phyloP scores from a whole-genome alignment of 768 basidiomycete species.

The Pulveroboletus frians region DNA sequence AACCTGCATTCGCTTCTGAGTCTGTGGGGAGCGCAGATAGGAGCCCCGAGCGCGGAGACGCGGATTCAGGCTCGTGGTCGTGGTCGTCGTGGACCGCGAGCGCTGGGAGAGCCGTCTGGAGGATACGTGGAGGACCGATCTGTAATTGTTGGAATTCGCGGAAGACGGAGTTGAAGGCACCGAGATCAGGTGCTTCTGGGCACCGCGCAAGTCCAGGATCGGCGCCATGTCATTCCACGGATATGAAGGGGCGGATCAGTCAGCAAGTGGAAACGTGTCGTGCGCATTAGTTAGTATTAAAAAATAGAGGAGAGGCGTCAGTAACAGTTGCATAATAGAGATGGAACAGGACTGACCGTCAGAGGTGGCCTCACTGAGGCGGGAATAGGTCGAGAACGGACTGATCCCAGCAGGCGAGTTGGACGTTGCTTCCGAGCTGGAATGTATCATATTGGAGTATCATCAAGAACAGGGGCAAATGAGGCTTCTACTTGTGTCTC shows the following conservation, averaged over 20 bases:
- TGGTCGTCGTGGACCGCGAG: conserved; percentile 17
- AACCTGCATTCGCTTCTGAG: conserved; percentile 42
- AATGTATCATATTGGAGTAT: conserved; percentile 26
- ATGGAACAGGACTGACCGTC: conserved; percentile 34
- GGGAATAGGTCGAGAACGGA: conserved; percentile 37
- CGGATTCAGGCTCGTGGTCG: conserved; percentile 21
- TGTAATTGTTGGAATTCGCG: conserved; percentile 59
- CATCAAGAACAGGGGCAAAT: conserved; percentile 15
- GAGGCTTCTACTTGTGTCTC: not conserved
- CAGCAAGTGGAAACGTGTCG: conserved; percentile 2
- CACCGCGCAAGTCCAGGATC: not conserved
- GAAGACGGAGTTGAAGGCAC: conserved; percentile 65
- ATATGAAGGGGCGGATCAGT: conserved; percentile 10
- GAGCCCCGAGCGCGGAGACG: conserved; percentile 26
- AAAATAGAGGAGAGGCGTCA: conserved; percentile 1
- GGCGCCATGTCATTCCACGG: conserved; percentile 2
- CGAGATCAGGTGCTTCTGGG: conserved; percentile 63
- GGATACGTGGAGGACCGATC: conserved; percentile 34
- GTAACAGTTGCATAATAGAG: not conserved
- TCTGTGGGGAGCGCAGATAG: conserved; percentile 24
- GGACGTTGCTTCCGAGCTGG: conserved; percentile 34
- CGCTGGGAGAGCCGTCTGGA: conserved; percentile 16
- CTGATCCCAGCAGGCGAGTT: conserved; percentile 33
- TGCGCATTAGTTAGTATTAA: not conserved
- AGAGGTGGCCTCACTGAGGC: conserved; percentile 47